These are phyloP conservation scores for Cryphonectria naterciae DNA, from an alignment of 2,329 filamentous ascomycete genomes.

Conservation along the genomic window DNA sequence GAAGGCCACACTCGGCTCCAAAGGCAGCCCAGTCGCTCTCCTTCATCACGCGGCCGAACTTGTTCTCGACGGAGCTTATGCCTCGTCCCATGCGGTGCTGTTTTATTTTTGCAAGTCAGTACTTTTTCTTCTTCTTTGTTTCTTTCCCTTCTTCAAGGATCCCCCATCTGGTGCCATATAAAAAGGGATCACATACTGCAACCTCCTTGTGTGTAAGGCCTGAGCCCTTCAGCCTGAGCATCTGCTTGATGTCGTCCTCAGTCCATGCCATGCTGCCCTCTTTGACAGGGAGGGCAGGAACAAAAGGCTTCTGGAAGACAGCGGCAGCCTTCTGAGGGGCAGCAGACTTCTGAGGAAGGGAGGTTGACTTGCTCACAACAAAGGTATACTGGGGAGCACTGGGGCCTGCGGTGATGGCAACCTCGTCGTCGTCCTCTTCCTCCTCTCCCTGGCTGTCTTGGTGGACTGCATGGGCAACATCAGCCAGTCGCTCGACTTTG, in stretches of 20 bases:
- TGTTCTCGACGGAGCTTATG: slow-evolving; percentile 24
- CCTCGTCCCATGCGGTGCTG: slow-evolving; percentile 19
- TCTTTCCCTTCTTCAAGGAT: too few relatives aligned
- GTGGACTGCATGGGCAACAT: too few relatives aligned
- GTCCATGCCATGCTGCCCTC: slow-evolving; percentile 11
- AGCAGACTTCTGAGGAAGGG: background rate
- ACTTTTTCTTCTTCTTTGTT: background rate
- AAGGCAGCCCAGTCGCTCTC: background rate
- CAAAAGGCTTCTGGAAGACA: too few relatives aligned
- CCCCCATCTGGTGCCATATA: too few relatives aligned
- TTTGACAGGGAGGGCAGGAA: background rate
- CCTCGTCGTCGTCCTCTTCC: background rate
- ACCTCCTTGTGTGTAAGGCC: slow-evolving; percentile 13
- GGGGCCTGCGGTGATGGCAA: too few relatives aligned
- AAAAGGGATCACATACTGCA: slow-evolving; percentile 10
- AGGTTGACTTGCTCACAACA: background rate
- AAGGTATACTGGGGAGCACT: background rate
- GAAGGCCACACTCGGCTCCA: background rate
- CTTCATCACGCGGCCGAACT: slow-evolving; percentile 22
- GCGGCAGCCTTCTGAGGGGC: too few relatives aligned
- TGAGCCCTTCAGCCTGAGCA: slow-evolving; percentile 11
- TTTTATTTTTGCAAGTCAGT: background rate
- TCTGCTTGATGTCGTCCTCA: slow-evolving; percentile 15
- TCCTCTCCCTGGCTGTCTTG: background rate
- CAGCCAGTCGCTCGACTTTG: background rate